Evolutionary conservation across 306 rosid genomes (phyloP).

Genomic region (Lotus japonicus): DNA sequence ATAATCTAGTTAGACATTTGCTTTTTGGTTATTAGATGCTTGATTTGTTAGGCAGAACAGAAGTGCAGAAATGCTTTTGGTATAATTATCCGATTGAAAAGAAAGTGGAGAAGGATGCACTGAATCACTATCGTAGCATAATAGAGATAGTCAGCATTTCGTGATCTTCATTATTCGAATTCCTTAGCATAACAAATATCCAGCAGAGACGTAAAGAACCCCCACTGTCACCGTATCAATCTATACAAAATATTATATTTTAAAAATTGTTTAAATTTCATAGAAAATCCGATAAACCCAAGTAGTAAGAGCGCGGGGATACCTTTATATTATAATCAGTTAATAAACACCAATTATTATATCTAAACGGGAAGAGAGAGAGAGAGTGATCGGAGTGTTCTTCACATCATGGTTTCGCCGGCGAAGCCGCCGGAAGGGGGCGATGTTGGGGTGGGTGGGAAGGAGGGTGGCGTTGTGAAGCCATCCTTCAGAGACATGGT

Average conservation of each 20-base stretch:
- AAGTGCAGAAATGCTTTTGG: conserved; percentile 15
- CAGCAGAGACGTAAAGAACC: conserved; percentile 6
- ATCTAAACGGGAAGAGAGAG: no score
- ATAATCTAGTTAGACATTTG: neutral
- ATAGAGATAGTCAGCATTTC: conserved; percentile 9
- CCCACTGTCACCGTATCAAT: neutral
- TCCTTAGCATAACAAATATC: conserved; percentile 2
- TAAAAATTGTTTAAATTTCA: no score
- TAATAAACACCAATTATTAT: no score
- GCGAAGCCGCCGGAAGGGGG: no score
- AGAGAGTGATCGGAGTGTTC: no score
- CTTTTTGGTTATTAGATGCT: conserved; percentile 10
- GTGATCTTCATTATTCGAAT: conserved; percentile 20
- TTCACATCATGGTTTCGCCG: no score
- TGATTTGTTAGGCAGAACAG: conserved; percentile 18
- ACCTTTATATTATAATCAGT: no score
- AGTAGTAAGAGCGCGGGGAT: no score
- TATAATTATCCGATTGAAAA: neutral
- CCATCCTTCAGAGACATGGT: no score
- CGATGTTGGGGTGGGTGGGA: no score
- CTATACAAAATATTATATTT: neutral
- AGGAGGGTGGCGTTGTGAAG: no score
- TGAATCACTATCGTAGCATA: conserved; percentile 8
- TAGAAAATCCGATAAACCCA: no score
- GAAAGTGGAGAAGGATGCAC: conserved; percentile 14